Base-by-base conservation (phyloP, 2,329 filamentous ascomycete genomes). In the Epicoccum nigrum region DNA sequence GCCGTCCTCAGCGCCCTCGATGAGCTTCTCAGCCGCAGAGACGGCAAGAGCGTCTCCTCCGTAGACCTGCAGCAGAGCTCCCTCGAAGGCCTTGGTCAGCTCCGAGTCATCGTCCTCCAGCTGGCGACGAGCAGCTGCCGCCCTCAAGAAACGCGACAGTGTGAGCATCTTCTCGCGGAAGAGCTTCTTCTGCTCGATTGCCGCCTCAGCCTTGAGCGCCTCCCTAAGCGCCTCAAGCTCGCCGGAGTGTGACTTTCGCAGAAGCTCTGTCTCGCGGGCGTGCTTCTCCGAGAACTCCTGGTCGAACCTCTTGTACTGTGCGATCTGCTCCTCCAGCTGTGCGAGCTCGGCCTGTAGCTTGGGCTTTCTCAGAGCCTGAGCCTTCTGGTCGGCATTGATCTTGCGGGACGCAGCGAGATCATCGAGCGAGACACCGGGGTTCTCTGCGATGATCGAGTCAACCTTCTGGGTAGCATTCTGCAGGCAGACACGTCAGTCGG, bases 371-470 rank as follows among this genome's bases (percentile, higher is more conserved):
- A 86, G 79, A 51, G 87, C 82, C 71, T 90, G 86, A 9, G 87
- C 84, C 75, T 87, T 90, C 75, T 93, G 89, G 73, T 93, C 89
- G 74, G 81, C 71, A 71, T 93, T 93, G 81, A 93, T 90, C 70
- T 90, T 85, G 73, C 84, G 87, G 51, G 81, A 73, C 16, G 82
- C 76, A 46, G 92, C 85, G 45, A 93, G 81, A 35, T 92, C 84
- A 49, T 92, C 88, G 45, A 92, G 83, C 8, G 84, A 81, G 72
- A 88, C 87, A 70, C 77, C 84, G 53, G 85, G 79, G 76, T 92
- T 84, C 70, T 89, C 85, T 58, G 80, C 81, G 60, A 92, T 78
- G 62, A 92, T 78, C 41, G 79, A 67, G 63, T 92, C 87, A 68
- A 88, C 87, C 77, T 89, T 92, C 64, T 84, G 82, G 60, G 86